These are phyloP conservation scores for Trifolium dubium DNA, from an alignment of 306 rosid species.

Conservation along the genomic window DNA sequence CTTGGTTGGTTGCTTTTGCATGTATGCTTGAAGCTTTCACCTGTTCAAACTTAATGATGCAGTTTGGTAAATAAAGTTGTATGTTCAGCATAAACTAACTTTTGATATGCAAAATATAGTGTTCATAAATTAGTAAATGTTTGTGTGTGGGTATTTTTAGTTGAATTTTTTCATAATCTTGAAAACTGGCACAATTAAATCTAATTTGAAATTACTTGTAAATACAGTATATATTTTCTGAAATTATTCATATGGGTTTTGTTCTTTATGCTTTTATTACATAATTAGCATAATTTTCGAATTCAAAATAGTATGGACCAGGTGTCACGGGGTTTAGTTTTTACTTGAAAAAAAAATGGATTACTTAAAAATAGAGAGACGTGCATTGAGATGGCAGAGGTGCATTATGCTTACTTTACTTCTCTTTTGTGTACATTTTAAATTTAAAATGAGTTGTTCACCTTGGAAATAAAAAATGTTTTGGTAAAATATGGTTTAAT, in stretches of 20 bases:
- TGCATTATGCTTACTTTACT: neutral
- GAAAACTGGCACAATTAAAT: neutral
- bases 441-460: no score
- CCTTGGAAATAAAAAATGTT: no score
- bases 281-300: neutral
- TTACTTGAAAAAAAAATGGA: no score
- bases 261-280: neutral
- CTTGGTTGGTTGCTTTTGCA: slow-evolving; percentile 10
- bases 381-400: neutral
- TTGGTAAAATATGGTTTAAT: no score
- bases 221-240: neutral
- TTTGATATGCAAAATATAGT: slow-evolving; percentile 12
- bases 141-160: neutral
- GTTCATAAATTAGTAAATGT: neutral
- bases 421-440: no score
- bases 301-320: no score
- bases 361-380: no score
- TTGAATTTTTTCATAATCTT: neutral
- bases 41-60: slow-evolving; percentile 24
- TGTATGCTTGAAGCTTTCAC: slow-evolving; percentile 26
- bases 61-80: slow-evolving; percentile 28
- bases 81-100: slow-evolving; percentile 16
- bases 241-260: neutral
- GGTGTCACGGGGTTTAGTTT: neutral
- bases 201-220: neutral